A percentile compares a stretch with the other conserved stretches of the same genome.
These are phyloP conservation scores for Neoboletus magnificus DNA, from an alignment of 768 basidiomycete genomes.

Conservation along the genomic window DNA sequence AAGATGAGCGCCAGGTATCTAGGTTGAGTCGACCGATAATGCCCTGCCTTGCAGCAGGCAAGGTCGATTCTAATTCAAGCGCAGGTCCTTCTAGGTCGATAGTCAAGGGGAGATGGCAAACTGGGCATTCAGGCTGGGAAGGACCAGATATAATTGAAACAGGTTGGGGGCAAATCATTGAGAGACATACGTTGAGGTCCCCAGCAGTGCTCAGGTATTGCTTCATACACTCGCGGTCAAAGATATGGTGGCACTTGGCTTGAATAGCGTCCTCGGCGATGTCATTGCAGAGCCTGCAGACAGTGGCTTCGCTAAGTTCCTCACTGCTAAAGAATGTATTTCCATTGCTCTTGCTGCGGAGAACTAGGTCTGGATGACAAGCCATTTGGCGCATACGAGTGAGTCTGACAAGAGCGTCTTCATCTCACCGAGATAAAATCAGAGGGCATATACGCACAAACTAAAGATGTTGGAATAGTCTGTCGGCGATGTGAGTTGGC, in stretches of 20 bases:
- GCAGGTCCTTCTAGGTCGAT: slow-evolving; percentile 96
- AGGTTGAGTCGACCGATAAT: slow-evolving; percentile 90
- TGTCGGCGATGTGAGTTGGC: slow-evolving; percentile 25
- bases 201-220: slow-evolving; percentile 81
- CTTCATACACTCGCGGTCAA: slow-evolving; percentile 93
- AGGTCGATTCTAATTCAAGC: slow-evolving; percentile 70
- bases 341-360: slow-evolving; percentile 80
- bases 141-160: neutral
- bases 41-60: slow-evolving; percentile 64
- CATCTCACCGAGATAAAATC: neutral
- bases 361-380: slow-evolving; percentile 90
- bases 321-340: slow-evolving; percentile 53
- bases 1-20: slow-evolving; percentile 90
- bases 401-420: slow-evolving; percentile 47
- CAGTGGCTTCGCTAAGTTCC: slow-evolving; percentile 67
- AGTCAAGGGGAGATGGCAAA: slow-evolving; percentile 88
- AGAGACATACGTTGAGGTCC: slow-evolving; percentile 53
- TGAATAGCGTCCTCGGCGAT: slow-evolving; percentile 96
- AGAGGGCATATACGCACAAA: slow-evolving; percentile 43
- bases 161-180: neutral
- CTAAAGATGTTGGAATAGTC: slow-evolving; percentile 91
- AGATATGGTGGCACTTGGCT: slow-evolving; percentile 90
- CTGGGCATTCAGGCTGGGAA: slow-evolving; percentile 82
- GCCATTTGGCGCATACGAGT: slow-evolving; percentile 97
- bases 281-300: slow-evolving; percentile 96